Evolutionary conservation across 192 early-diverging fungal genomes (phyloP).

Genomic region (Coemansia furcata): DNA sequence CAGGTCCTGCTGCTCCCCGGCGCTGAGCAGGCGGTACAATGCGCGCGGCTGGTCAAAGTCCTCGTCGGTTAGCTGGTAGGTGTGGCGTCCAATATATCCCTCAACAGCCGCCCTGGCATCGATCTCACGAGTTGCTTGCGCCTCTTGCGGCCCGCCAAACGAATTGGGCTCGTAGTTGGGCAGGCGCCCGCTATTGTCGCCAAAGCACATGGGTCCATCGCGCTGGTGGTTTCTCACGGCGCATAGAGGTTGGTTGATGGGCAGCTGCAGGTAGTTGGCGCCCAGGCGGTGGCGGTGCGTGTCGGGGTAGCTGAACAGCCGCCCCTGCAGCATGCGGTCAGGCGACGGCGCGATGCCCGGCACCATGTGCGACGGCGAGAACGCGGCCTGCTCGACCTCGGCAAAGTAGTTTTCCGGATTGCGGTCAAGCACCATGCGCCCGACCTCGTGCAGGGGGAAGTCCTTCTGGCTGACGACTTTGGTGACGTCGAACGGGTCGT

Average conservation of each 20-base stretch:
- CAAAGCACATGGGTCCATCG: conserved; percentile 58
- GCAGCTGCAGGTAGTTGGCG: conserved; percentile 53
- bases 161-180: conserved; percentile 49
- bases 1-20: conserved; percentile 42
- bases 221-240: conserved; percentile 64
- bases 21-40: too few species aligned
- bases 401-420: conserved; percentile 77
- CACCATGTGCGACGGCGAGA: conserved; percentile 66
- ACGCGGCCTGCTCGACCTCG: conserved; percentile 71
- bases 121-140: too few species aligned
- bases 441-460: conserved; percentile 62
- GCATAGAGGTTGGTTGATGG: conserved; percentile 60
- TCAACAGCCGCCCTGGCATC: too few species aligned
- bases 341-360: conserved; percentile 67
- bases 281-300: too few species aligned
- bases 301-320: conserved; percentile 72
- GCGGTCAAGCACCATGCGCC: conserved; percentile 68
- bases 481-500: conserved; percentile 69
- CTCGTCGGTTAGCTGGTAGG: too few species aligned
- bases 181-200: conserved; percentile 57
- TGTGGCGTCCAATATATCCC: too few species aligned
- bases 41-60: too few species aligned
- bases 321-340: conserved; percentile 71
- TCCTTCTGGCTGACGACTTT: conserved; percentile 67
- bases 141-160: too few species aligned